Conservation (phyloP, 345 rosid genomes). For the Eucalyptus caleyi region DNA sequence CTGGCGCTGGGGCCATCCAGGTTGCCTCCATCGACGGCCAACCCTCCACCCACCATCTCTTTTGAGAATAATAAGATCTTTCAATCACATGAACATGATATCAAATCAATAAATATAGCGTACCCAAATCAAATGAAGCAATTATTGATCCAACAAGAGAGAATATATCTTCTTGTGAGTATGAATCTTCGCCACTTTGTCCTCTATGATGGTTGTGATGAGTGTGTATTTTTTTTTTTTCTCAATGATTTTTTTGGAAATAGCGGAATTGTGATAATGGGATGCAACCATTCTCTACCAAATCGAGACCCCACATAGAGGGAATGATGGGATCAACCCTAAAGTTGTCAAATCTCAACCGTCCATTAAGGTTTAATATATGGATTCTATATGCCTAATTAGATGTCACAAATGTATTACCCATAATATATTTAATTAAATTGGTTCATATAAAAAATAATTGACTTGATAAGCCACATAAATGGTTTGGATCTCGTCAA, state of each 20-base stretch:
- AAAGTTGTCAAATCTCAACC: too few relatives aligned
- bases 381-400: too few relatives aligned
- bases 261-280: neutral
- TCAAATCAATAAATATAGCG: neutral
- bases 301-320: accelerated
- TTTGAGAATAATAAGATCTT: neutral
- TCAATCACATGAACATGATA: neutral
- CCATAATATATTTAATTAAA: too few relatives aligned
- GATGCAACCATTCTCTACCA: too few relatives aligned
- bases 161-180: neutral
- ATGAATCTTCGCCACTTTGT: neutral
- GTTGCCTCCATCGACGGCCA: constrained; percentile 12
- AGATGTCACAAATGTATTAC: too few relatives aligned
- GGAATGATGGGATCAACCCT: too few relatives aligned
- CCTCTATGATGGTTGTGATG: neutral
- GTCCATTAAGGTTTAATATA: too few relatives aligned
- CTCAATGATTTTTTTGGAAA: neutral
- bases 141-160: neutral
- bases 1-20: constrained; percentile 9
- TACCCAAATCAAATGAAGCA: neutral
- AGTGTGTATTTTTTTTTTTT: neutral
- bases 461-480: too few relatives aligned
- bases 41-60: constrained; percentile 36
- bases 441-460: too few relatives aligned
- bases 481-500: too few relatives aligned